phyloP scores from a whole-genome alignment of 2,329 filamentous ascomycete genomes.

The Phoma sp. region DNA sequence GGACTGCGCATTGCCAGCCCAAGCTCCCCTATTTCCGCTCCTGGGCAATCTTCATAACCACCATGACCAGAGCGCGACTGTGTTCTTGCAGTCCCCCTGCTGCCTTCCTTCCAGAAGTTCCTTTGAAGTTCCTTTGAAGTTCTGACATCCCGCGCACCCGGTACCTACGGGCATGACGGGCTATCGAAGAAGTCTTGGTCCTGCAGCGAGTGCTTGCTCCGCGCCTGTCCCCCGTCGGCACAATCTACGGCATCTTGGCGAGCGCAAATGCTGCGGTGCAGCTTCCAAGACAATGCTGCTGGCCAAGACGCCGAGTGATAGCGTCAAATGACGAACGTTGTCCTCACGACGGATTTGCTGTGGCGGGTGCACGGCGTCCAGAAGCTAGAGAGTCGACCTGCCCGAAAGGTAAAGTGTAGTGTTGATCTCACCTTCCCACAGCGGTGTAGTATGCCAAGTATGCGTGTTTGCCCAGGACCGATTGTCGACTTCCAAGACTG shows the following conservation, averaged over 20 bases:
- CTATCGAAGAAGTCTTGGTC: constrained; percentile 17
- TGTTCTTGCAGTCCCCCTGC: too few species aligned
- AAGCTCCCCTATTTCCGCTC: background rate
- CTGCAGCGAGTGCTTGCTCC: constrained; percentile 18
- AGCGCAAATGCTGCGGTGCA: background rate
- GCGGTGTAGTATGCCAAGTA: constrained; percentile 15
- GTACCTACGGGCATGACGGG: constrained; percentile 5
- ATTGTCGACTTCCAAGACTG: constrained; percentile 18
- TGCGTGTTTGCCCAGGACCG: constrained; percentile 5
- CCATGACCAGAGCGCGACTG: too few species aligned
- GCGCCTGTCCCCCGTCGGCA: background rate
- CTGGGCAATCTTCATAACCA: too few species aligned
- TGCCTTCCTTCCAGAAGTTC: too few species aligned
- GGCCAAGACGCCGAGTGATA: constrained; percentile 19
- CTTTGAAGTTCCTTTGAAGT: background rate
- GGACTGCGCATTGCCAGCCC: background rate
- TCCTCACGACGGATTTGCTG: constrained; percentile 12
- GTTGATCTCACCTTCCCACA: constrained; percentile 18
- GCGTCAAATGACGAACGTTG: constrained; percentile 14
- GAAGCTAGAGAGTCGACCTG: constrained; percentile 17
- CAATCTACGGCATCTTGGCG: constrained; percentile 8
- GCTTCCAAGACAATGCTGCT: background rate
- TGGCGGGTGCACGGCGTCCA: constrained; percentile 13
- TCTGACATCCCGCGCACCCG: background rate
- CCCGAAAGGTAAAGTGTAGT: constrained; percentile 12